These are phyloP conservation scores for Hypomyces rosellus DNA, from an alignment of 2,329 filamentous ascomycete genomes.

Conservation along the genomic window DNA sequence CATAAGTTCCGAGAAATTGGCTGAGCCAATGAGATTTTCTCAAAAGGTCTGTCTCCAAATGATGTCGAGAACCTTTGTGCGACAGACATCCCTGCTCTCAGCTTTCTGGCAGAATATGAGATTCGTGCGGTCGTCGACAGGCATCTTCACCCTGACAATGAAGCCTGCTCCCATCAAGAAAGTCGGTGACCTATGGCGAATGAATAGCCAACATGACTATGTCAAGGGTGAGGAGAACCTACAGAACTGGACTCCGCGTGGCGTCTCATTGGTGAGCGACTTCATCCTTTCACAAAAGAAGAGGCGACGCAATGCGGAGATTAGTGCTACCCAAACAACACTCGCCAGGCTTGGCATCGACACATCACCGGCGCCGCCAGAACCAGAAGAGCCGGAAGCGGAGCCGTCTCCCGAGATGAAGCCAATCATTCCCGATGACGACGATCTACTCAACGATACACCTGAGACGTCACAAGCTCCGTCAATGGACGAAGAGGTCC, in stretches of 20 bases:
- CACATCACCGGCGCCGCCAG: slow-evolving; percentile 29
- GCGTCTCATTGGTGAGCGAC: slow-evolving; percentile 85
- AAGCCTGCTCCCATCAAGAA: slow-evolving; percentile 85
- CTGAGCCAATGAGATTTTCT: slow-evolving; percentile 82
- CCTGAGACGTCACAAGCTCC: slow-evolving; percentile 45
- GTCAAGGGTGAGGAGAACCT: slow-evolving; percentile 92
- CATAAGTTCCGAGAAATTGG: slow-evolving; percentile 72
- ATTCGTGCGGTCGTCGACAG: slow-evolving; percentile 79
- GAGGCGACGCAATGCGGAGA: slow-evolving; percentile 67
- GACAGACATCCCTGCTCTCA: slow-evolving; percentile 80
- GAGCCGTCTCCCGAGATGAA: slow-evolving; percentile 31
- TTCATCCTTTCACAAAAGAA: slow-evolving; percentile 71
- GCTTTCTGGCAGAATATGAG: slow-evolving; percentile 79
- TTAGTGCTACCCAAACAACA: slow-evolving; percentile 66
- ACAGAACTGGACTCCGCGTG: slow-evolving; percentile 77
- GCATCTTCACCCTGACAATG: slow-evolving; percentile 80
- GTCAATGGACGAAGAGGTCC: slow-evolving; percentile 20
- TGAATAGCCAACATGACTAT: slow-evolving; percentile 92
- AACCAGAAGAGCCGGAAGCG: slow-evolving; percentile 30
- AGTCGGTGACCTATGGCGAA: slow-evolving; percentile 88
- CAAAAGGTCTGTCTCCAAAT: slow-evolving; percentile 79
- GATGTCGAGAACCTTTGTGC: slow-evolving; percentile 73
- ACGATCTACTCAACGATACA: slow-evolving; percentile 53
- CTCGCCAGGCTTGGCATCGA: slow-evolving; percentile 53
- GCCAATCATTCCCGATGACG: slow-evolving; percentile 44